Conservation (phyloP, 1,139 yeast genomes). For the Hemisphaericaspora subhashii region DNA sequence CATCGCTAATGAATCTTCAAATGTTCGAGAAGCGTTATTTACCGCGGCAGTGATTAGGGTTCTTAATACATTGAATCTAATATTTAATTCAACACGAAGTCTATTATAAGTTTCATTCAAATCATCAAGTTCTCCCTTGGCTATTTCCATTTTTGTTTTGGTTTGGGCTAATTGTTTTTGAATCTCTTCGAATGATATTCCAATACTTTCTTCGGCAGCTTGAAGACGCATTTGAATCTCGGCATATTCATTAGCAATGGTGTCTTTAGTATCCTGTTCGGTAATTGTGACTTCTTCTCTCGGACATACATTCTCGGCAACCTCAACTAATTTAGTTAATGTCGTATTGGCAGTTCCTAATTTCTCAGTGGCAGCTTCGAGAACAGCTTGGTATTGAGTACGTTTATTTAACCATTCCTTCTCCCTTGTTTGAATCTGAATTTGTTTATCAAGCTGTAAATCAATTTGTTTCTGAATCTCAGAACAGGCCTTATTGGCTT, state of each 20-base stretch:
- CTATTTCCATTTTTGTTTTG: constrained; percentile 28
- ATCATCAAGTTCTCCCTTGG: constrained; percentile 25
- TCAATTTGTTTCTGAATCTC: no score
- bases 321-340: constrained; percentile 20
- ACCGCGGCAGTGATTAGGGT: constrained; percentile 40
- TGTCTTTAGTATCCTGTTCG: constrained; percentile 34
- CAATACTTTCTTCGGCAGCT: constrained; percentile 38
- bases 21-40: constrained; percentile 41
- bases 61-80: constrained; percentile 51
- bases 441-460: no score
- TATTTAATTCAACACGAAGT: constrained; percentile 38
- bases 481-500: no score
- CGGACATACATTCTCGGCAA: constrained; percentile 34
- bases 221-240: constrained; percentile 33
- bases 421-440: no score
- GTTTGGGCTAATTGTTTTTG: constrained; percentile 30
- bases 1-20: constrained; percentile 57
- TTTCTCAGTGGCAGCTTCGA: constrained; percentile 15
- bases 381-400: constrained; percentile 6
- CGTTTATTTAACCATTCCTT: no score
- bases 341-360: constrained; percentile 19
- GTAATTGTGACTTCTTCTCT: constrained; percentile 29
- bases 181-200: constrained; percentile 39
- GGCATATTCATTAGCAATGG: constrained; percentile 36
- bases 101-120: constrained; percentile 24